Percentiles rank a stretch among this genome's conserved stretches.
phyloP scores from a whole-genome alignment of 495 filamentous ascomycete genomes.

The Penicillium paradoxum region DNA sequence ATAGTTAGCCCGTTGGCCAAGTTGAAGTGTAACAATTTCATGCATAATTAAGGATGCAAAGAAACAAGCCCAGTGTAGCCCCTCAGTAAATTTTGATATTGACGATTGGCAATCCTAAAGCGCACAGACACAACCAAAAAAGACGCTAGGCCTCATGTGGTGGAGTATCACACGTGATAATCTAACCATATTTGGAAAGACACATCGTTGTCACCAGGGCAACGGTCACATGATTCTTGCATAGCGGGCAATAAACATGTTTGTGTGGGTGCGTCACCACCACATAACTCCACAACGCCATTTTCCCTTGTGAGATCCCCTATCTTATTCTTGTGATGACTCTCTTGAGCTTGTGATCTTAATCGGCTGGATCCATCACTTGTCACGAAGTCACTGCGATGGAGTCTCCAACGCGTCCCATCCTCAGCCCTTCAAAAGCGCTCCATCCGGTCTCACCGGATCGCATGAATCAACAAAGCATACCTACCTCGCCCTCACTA shows the following conservation, averaged over 20 bases:
- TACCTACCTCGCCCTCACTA: conserved; percentile 49
- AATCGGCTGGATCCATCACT: conserved; percentile 6
- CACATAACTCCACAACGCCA: conserved; percentile 17
- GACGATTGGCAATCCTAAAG: conserved; percentile 2
- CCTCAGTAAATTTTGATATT: conserved; percentile 5
- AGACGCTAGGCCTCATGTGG: conserved; percentile 15
- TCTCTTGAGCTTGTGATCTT: conserved; percentile 16
- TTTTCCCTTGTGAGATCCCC: conserved; percentile 16
- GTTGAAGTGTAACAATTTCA: conserved; percentile 90
- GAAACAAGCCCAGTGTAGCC: background rate
- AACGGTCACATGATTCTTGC: conserved; percentile 35
- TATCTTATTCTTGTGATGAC: conserved; percentile 19
- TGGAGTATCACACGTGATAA: conserved; percentile 14
- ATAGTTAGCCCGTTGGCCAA: conserved; percentile 90
- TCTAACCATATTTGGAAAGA: conserved; percentile 8
- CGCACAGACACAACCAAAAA: conserved; percentile 16
- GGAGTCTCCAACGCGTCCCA: conserved; percentile 40
- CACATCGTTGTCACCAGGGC: conserved; percentile 26
- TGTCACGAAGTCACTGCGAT: conserved; percentile 26
- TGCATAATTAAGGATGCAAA: conserved; percentile 58
- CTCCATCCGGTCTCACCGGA: conserved; percentile 73
- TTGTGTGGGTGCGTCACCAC: conserved; percentile 33
- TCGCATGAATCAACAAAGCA: conserved; percentile 67
- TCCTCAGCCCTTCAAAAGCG: conserved; percentile 53
- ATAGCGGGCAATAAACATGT: conserved; percentile 33